Evolutionary conservation across 768 basidiomycete genomes (phyloP), one percentile per base, ranked within the genome.

Genomic region (Suillus ampliporus): DNA sequence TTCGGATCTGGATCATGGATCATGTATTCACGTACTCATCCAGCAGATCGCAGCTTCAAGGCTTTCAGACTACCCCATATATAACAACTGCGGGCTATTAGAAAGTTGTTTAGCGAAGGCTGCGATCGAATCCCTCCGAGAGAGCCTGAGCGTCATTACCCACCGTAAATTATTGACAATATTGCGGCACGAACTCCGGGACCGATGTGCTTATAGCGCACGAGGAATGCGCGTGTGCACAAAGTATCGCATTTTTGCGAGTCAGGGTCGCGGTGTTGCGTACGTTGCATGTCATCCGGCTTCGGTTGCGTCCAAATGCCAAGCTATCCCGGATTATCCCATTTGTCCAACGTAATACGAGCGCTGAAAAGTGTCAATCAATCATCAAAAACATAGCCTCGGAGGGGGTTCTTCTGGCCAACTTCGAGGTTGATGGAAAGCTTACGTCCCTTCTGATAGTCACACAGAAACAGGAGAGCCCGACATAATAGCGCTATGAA

Each of bases 281-380:
- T 50, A 26, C 17, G 23, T 26, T 26, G 34, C 35, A 53, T 35
- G 51, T 21, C 19, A 14, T 35, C 52, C 34, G 52, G 35, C n/a
- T 35, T 21, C 51, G 31, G 31, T 31, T n/a, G n/a, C n/a, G 28
- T 31, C 11, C 34, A 52, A 11, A 2, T 53, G 37, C 53, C 37
- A 56, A 56, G 23, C 3, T 21, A 15, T 38, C 37, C 37, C 53
- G 23, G 9, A 23, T 37, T 26, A 23, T 40, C 53, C 53, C 53
- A 38, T 38, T 10, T 21, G 52, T 54, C 15, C 8, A 56, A 56
- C 54, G 54, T 56, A 56, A 56, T 26, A 40, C 38, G 54, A 56
- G 15, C 17, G 54, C 38, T 10, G 28, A 50, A 50, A 50, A 31
- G 5, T 34, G 50, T 41, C 38, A 35, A 40, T 38, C 35, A 37